phyloP scores from a whole-genome alignment of 345 rosid genomes.

The Barbarea vulgaris region DNA sequence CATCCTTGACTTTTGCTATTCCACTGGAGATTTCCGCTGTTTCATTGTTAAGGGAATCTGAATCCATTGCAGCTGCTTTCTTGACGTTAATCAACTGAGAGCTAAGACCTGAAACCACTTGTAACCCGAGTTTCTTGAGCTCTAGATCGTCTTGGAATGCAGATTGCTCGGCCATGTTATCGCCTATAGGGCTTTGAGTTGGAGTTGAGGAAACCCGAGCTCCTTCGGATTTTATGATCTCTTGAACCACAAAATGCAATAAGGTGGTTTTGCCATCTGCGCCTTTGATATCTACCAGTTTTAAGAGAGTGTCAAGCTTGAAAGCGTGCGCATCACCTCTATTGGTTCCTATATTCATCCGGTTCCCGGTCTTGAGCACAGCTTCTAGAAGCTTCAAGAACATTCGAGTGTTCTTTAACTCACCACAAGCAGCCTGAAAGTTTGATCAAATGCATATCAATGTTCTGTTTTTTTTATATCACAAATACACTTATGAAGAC shows the following conservation, averaged over 20 bases:
- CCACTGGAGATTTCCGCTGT: slow-evolving; percentile 59
- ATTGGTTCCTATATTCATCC: slow-evolving; percentile 94
- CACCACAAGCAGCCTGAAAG: slow-evolving; percentile 74
- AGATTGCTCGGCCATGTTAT: slow-evolving; percentile 45
- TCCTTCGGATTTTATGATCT: slow-evolving; percentile 84
- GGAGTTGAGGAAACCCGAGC: slow-evolving; percentile 49
- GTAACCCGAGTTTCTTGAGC: slow-evolving; percentile 79
- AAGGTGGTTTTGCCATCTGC: slow-evolving; percentile 89
- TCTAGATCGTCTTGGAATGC: slow-evolving; percentile 64
- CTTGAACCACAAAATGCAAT: slow-evolving; percentile 90
- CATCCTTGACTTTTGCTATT: slow-evolving; percentile 57
- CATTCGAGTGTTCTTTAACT: slow-evolving; percentile 76
- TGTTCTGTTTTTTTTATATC: slow-evolving; percentile 13
- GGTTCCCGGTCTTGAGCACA: slow-evolving; percentile 88
- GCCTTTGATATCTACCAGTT: slow-evolving; percentile 85
- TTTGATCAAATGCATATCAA: neutral
- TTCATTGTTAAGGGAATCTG: slow-evolving; percentile 61
- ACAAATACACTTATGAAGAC: neutral
- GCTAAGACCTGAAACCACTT: slow-evolving; percentile 77
- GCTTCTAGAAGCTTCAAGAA: slow-evolving; percentile 93
- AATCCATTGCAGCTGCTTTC: slow-evolving; percentile 92
- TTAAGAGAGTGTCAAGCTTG: slow-evolving; percentile 93
- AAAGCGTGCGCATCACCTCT: slow-evolving; percentile 93
- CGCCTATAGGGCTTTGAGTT: slow-evolving; percentile 38
- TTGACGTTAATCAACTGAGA: slow-evolving; percentile 80